phyloP scores from a whole-genome alignment of 257 asterid species.

The Cinchona pubescens region DNA sequence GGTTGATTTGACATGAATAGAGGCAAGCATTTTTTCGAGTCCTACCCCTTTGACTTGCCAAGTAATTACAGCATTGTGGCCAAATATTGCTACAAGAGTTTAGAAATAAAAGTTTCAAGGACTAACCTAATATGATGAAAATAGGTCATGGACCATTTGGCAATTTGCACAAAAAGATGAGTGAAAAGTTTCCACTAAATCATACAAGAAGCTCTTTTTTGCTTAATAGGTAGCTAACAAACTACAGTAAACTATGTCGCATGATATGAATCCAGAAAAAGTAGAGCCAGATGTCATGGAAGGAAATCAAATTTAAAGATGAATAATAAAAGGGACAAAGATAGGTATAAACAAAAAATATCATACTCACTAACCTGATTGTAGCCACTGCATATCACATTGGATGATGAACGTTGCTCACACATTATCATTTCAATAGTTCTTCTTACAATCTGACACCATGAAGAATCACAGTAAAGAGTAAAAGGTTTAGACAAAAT shows the following conservation, averaged over 20 bases:
- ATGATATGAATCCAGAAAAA: neutral
- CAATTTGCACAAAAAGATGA: too few species aligned
- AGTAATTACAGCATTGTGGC: neutral
- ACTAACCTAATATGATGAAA: neutral
- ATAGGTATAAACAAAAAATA: neutral
- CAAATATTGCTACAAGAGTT: too few species aligned
- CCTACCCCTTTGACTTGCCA: neutral
- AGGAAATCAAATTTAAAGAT: neutral
- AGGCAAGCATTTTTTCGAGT: neutral
- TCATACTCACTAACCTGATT: constrained; percentile 42
- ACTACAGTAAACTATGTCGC: neutral
- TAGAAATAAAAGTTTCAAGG: too few species aligned
- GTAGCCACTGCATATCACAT: constrained; percentile 56
- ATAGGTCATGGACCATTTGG: neutral
- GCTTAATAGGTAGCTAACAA: neutral
- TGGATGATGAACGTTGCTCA: constrained; percentile 41
- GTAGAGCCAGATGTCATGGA: neutral
- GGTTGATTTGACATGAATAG: neutral
- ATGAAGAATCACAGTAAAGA: constrained; percentile 7
- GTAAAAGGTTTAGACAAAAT: constrained; percentile 1
- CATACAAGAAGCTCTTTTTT: neutral
- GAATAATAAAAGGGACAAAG: neutral
- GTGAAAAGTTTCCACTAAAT: neutral
- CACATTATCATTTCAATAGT: constrained; percentile 51
- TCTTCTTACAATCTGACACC: constrained; percentile 62